Evolutionary conservation across 305 asterid species (phyloP).

Genomic region (Solanum hybrid): DNA sequence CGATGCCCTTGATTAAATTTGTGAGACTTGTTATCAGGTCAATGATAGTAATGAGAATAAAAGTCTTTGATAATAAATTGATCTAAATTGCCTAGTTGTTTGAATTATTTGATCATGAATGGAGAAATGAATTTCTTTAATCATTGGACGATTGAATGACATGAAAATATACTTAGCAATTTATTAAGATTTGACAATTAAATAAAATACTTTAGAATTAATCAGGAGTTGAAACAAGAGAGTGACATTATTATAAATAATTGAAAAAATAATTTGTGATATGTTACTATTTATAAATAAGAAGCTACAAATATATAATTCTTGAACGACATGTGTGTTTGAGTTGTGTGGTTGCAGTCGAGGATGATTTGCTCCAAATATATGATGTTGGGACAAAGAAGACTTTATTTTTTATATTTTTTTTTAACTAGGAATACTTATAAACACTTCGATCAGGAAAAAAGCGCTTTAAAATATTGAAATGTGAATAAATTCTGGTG

Average conservation of each 20-base stretch:
- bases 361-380: neutral
- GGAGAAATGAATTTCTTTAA: neutral
- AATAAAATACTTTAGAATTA: neutral
- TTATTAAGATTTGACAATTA: neutral
- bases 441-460: too few relatives aligned
- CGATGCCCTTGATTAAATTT: neutral
- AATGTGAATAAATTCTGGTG: neutral
- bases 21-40: neutral
- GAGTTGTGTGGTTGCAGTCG: neutral
- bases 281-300: neutral
- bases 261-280: neutral
- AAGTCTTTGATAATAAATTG: neutral
- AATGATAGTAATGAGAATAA: neutral
- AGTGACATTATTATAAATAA: neutral
- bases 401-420: neutral
- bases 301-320: neutral
- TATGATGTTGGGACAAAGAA: neutral
- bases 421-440: rapidly evolving
- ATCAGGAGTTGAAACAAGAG: neutral
- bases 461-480: neutral
- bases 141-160: neutral
- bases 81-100: neutral
- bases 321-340: neutral
- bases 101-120: neutral
- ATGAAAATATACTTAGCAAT: neutral